These are phyloP conservation scores for Volvariella volvacea DNA, from an alignment of 1,284 basidiomycete genomes.

Conservation along the genomic window DNA sequence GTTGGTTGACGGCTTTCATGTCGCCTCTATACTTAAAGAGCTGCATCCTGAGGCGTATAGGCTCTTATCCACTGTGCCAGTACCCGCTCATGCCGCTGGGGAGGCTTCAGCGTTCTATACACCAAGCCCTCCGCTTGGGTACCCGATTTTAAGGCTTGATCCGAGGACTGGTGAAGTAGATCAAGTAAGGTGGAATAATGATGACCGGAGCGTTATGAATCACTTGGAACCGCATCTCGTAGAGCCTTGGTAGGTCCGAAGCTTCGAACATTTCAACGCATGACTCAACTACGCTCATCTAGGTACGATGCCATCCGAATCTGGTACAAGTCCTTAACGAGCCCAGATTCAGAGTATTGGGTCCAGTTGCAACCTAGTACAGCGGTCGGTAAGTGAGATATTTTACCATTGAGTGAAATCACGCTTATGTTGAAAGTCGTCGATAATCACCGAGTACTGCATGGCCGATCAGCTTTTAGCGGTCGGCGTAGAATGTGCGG, in stretches of 20 bases:
- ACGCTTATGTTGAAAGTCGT: conserved; percentile 47
- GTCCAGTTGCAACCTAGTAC: conserved; percentile 82
- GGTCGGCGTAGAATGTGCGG: conserved; percentile 92
- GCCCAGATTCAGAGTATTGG: conserved; percentile 87
- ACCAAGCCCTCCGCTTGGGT: conserved; percentile 52
- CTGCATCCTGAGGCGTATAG: conserved; percentile 71
- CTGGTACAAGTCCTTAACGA: conserved; percentile 77
- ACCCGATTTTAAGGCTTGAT: conserved; percentile 71
- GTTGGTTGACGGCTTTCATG: conserved; percentile 93
- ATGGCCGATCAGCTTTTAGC: conserved; percentile 85
- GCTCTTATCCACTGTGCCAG: conserved; percentile 61
- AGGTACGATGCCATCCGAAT: conserved; percentile 80
- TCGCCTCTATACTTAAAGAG: conserved; percentile 73
- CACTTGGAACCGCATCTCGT: conserved; percentile 52
- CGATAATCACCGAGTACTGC: conserved; percentile 93
- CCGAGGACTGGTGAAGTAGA: conserved; percentile 52
- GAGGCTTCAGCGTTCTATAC: conserved; percentile 61
- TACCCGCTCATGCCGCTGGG: conserved; percentile 88
- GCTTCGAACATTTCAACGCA: neutral
- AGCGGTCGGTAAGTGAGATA: conserved; percentile 60
- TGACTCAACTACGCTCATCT: conserved; percentile 10
- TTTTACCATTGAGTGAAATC: conserved; percentile 1
- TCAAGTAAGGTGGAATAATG: conserved; percentile 92
- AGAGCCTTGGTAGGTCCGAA: conserved; percentile 55
- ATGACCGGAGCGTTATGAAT: conserved; percentile 81